These are phyloP conservation scores for Delonix regia DNA, from an alignment of 306 rosid genomes.

Conservation along the genomic window DNA sequence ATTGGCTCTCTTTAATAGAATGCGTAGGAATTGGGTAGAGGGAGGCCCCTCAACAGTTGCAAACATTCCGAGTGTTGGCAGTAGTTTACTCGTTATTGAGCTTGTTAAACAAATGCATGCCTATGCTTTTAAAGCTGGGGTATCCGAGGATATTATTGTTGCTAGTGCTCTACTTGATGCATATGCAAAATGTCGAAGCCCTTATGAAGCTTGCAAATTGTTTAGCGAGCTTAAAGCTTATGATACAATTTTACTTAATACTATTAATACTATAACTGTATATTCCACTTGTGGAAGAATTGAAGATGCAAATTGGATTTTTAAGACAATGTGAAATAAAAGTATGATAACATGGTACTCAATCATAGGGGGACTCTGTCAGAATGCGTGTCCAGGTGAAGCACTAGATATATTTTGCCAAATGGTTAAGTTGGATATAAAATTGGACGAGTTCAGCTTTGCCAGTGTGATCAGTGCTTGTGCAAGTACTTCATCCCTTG, in stretches of 20 bases:
- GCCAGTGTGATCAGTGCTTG: slow-evolving; percentile 75
- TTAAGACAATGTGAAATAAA: too few relatives aligned
- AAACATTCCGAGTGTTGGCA: slow-evolving; percentile 58
- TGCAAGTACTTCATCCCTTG: slow-evolving; percentile 64
- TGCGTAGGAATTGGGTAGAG: slow-evolving; percentile 55
- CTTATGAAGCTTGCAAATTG: slow-evolving; percentile 65
- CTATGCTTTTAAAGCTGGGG: slow-evolving; percentile 56
- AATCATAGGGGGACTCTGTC: too few relatives aligned
- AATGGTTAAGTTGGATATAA: slow-evolving; percentile 59
- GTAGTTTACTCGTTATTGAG: slow-evolving; percentile 41
- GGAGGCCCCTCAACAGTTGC: slow-evolving; percentile 56
- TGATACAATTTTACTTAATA: slow-evolving; percentile 69
- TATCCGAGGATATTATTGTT: slow-evolving; percentile 48
- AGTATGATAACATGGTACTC: too few relatives aligned
- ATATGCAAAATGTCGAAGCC: slow-evolving; percentile 64
- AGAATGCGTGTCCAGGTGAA: slow-evolving; percentile 60
- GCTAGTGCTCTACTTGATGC: slow-evolving; percentile 71
- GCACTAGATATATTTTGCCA: slow-evolving; percentile 58
- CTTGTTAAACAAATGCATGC: slow-evolving; percentile 59
- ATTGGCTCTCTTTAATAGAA: slow-evolving; percentile 50
- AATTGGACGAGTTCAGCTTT: slow-evolving; percentile 71
- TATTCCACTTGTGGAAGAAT: too few relatives aligned
- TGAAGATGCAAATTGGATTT: too few relatives aligned
- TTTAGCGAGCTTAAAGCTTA: slow-evolving; percentile 61
- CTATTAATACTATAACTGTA: too few relatives aligned